phyloP scores from a whole-genome alignment of 805 yeast genomes.

The Pichia paraexigua region DNA sequence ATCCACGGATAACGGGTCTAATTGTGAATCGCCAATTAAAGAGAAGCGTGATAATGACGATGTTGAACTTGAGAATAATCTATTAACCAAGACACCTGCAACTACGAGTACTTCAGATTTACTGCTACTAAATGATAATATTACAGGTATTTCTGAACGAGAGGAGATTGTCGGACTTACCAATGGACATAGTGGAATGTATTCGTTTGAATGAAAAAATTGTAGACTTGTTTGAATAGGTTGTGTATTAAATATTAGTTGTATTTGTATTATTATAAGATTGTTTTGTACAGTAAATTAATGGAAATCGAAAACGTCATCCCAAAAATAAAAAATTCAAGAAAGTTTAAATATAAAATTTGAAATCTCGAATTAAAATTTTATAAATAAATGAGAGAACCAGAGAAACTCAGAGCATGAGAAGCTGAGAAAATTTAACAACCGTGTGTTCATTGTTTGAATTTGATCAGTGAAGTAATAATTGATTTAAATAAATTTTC shows the following conservation, averaged over 20 bases:
- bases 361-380: too few relatives aligned
- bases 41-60: neutral
- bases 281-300: neutral
- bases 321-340: too few relatives aligned
- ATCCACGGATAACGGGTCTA: neutral
- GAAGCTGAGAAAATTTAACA: too few relatives aligned
- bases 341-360: too few relatives aligned
- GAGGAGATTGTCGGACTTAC: constrained; percentile 30
- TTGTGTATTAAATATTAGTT: neutral
- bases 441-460: too few relatives aligned
- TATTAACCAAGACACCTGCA: constrained; percentile 17
- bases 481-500: too few relatives aligned
- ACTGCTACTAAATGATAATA: constrained; percentile 25
- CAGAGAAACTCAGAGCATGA: neutral
- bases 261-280: neutral
- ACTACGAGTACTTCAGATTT: constrained; percentile 26
- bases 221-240: neutral
- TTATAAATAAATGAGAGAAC: neutral
- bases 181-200: constrained; percentile 21
- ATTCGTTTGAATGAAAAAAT: neutral
- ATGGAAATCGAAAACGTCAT: neutral
- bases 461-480: neutral
- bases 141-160: constrained; percentile 25
- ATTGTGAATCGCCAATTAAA: neutral
- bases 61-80: neutral